Base-by-base conservation (phyloP, 1,139 yeast genomes). In the Yamadazyma blattariae region DNA sequence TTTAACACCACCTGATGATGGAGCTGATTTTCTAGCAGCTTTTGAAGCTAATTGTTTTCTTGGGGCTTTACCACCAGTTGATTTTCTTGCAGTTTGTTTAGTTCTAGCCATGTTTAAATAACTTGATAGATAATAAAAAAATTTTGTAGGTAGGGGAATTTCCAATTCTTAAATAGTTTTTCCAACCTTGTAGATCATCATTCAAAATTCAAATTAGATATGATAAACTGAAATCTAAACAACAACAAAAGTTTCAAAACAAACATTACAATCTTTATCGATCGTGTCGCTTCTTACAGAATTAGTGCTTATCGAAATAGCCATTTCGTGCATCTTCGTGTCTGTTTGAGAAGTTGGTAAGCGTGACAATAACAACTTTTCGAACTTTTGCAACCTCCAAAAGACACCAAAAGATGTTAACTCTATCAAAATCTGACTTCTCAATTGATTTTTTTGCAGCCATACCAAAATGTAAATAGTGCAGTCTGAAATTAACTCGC, bases 41-140 rank as follows among this genome's bases (percentile, higher is more conserved):
- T 90, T 90, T 54, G 97, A 89, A 60, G 97, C 97, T 64, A 90
- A 81, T 76, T 89, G 96, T 78, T 90, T 90, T 84, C 97, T 87
- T 79, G 97, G 97, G 50, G 97, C 97, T 73, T 90, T 90, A 77
- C 97, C 97, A 83, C 96, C 96, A 62, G 96, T 88, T 57, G 97
- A 88, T 74, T 89, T 89, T 83, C 96, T 87, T 64, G 97, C 96
- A 52, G 97, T 89, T 79, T 90, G 96, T 76, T 90, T 89, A 52
- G 96, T 89, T 85, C 97, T 89, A 69, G 97, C 97, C 97, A 89
- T 89, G 71, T 7, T 40, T 3, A 14, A 29, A 23, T 14, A 27
- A 34, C n/a, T 25, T 17, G 19, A 17, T 25, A 20, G 14, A 24
- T 27, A 29, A 23, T 26, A 18, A 15, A 23, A 23, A 23, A 23